Percentiles rank a stretch among this genome's conserved stretches.
Evolutionary conservation across 768 basidiomycete species (phyloP).

Genomic region (Pleurotus cornucopiae): DNA sequence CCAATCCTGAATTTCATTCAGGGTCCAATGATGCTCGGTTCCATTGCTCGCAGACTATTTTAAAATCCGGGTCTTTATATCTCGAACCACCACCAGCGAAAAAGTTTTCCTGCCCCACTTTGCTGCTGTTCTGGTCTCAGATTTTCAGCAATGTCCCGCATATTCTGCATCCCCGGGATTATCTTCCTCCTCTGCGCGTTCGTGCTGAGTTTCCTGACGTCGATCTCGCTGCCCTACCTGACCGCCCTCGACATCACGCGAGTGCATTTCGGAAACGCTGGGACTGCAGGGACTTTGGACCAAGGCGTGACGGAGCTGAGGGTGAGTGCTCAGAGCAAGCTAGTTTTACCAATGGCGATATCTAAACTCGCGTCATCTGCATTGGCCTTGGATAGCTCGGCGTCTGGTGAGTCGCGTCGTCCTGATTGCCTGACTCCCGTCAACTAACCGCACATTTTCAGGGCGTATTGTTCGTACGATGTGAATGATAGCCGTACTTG

Average conservation of each 20-base stretch:
- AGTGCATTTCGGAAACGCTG: conserved; percentile 36
- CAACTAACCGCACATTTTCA: conserved; percentile 17
- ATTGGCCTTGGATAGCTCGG: conserved; percentile 46
- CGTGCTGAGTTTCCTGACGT: conserved; percentile 61
- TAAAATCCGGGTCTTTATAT: too few relatives aligned
- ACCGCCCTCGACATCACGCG: conserved; percentile 65
- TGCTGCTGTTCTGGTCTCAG: too few relatives aligned
- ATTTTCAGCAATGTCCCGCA: conserved; percentile 31
- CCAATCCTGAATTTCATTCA: neutral
- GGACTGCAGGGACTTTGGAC: conserved; percentile 18
- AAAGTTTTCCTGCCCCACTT: too few relatives aligned
- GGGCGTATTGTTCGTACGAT: conserved; percentile 60
- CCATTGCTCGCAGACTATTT: too few relatives aligned
- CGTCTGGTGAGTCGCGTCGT: conserved; percentile 47
- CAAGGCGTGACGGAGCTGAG: conserved; percentile 41
- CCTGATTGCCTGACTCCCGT: too few relatives aligned
- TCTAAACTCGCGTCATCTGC: conserved; percentile 8
- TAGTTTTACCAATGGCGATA: neutral
- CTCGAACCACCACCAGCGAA: too few relatives aligned
- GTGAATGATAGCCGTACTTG: conserved; percentile 44
- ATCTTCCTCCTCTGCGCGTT: conserved; percentile 58
- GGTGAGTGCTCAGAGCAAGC: conserved; percentile 33
- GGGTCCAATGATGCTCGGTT: neutral
- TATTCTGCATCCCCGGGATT: conserved; percentile 46
- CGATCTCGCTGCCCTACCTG: conserved; percentile 69